A percentile compares a stretch with the other conserved stretches of the same genome.
These are phyloP conservation scores for Didymella glomerata DNA, from an alignment of 2,329 filamentous ascomycete genomes.

Conservation along the genomic window DNA sequence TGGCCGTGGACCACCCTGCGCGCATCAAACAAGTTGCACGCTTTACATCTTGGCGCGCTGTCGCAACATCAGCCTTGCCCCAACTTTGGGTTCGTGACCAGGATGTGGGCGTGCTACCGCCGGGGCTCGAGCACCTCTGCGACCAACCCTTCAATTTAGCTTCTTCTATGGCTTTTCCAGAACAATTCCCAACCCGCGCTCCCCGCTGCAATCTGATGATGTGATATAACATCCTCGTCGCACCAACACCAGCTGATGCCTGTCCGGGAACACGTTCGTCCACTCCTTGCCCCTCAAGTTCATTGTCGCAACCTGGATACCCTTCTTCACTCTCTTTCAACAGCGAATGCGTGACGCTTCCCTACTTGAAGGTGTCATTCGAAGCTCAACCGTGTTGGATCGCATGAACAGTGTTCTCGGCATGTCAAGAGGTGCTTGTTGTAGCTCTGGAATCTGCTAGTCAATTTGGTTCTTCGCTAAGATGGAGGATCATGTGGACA, in stretches of 20 bases:
- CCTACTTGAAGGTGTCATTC: constrained; percentile 7
- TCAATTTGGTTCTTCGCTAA: constrained; percentile 26
- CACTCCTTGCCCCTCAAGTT: constrained; percentile 40
- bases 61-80: constrained; percentile 48
- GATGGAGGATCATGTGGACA: constrained; percentile 49
- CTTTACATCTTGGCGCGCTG: constrained; percentile 39
- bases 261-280: constrained; percentile 45
- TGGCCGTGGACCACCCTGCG: constrained; percentile 26
- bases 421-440: constrained; percentile 29
- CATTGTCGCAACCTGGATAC: constrained; percentile 32
- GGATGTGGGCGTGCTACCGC: constrained; percentile 38
- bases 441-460: constrained; percentile 22
- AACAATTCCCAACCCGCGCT: constrained; percentile 47
- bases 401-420: constrained; percentile 25
- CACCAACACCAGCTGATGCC: constrained; percentile 42
- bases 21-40: constrained; percentile 39
- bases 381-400: constrained; percentile 12
- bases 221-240: constrained; percentile 50
- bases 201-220: constrained; percentile 49
- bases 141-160: constrained; percentile 44
- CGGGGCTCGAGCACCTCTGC: constrained; percentile 41
- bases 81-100: constrained; percentile 45
- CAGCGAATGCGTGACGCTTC: constrained; percentile 9
- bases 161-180: constrained; percentile 50
- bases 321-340: constrained; percentile 28